Conservation (phyloP, 2,329 filamentous ascomycete species). For the Nothopassalora personata region DNA sequence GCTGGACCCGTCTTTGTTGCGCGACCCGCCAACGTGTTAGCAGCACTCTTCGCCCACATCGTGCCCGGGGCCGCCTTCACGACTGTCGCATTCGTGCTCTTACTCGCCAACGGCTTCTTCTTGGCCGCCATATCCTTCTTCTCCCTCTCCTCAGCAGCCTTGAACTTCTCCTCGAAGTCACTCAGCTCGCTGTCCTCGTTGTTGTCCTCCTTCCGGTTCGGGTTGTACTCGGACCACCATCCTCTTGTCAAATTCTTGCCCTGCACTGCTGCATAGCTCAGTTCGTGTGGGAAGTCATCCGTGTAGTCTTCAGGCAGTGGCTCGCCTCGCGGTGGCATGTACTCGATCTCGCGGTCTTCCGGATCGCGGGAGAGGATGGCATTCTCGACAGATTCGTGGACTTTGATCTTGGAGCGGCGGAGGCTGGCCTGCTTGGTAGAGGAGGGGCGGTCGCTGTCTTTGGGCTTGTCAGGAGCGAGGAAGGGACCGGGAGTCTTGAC, state of each 20-base stretch:
- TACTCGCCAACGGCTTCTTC: conserved; percentile 5
- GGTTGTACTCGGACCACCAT: conserved; percentile 45
- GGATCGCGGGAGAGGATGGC: conserved; percentile 19
- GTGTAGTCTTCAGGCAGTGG: conserved; percentile 34
- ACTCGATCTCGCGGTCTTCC: conserved; percentile 75
- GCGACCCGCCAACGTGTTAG: conserved; percentile 36
- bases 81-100: conserved; percentile 6
- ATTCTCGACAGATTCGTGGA: conserved; percentile 49
- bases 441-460: conserved; percentile 28
- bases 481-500: conserved; percentile 54
- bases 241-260: conserved; percentile 51
- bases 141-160: conserved; percentile 19
- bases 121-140: conserved; percentile 10
- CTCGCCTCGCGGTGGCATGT: conserved; percentile 70
- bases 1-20: conserved; percentile 30
- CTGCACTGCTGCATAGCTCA: conserved; percentile 38
- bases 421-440: conserved; percentile 51
- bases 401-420: conserved; percentile 51
- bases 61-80: conserved; percentile 42
- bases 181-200: conserved; percentile 54
- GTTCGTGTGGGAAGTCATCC: conserved; percentile 25
- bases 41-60: conserved; percentile 48
- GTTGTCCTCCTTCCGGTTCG: conserved; percentile 58
- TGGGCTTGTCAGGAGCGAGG: conserved; percentile 50
- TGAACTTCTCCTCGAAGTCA: conserved; percentile 55